Evolutionary conservation across 768 basidiomycete genomes (phyloP).

Genomic region (Suillus luteus): DNA sequence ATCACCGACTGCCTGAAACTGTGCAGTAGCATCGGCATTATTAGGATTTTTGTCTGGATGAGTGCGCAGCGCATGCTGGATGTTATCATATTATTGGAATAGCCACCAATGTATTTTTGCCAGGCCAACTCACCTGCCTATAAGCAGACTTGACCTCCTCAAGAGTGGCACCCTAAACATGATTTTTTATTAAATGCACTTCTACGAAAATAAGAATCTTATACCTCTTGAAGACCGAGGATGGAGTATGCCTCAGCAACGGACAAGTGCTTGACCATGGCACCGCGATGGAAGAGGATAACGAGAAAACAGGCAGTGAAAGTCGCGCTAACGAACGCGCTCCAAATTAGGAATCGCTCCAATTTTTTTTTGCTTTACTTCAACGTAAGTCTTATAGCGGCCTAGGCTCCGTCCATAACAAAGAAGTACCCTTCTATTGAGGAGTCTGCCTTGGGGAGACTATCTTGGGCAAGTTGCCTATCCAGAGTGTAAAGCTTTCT

Average conservation of each 20-base stretch:
- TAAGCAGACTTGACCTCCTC: slow-evolving; percentile 70
- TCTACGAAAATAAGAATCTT: slow-evolving; percentile 2
- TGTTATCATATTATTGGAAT: slow-evolving; percentile 2
- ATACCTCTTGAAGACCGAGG: slow-evolving; percentile 59
- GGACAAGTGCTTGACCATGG: slow-evolving; percentile 40
- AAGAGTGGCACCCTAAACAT: slow-evolving; percentile 53
- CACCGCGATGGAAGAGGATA: slow-evolving; percentile 11
- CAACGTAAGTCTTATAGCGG: not conserved
- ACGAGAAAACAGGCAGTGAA: slow-evolving; percentile 13
- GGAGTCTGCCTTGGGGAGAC: not conserved
- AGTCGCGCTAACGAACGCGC: slow-evolving; percentile 32
- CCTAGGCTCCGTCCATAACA: not conserved
- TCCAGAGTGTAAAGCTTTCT: not conserved
- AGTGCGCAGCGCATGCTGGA: slow-evolving; percentile 60
- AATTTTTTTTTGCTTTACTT: slow-evolving; percentile 8
- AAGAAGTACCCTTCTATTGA: not conserved
- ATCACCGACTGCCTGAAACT: slow-evolving; percentile 70
- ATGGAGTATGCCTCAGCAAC: slow-evolving; percentile 40
- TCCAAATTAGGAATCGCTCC: slow-evolving; percentile 19
- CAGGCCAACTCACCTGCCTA: slow-evolving; percentile 53
- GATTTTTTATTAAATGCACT: slow-evolving; percentile 15
- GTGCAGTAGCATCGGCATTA: slow-evolving; percentile 62
- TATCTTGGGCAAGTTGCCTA: not conserved
- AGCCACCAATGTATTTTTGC: slow-evolving; percentile 7
- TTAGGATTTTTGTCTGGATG: slow-evolving; percentile 80